Evolutionary conservation across 176 grass and related monocot species (phyloP).

Genomic region (Juncus inflexus): DNA sequence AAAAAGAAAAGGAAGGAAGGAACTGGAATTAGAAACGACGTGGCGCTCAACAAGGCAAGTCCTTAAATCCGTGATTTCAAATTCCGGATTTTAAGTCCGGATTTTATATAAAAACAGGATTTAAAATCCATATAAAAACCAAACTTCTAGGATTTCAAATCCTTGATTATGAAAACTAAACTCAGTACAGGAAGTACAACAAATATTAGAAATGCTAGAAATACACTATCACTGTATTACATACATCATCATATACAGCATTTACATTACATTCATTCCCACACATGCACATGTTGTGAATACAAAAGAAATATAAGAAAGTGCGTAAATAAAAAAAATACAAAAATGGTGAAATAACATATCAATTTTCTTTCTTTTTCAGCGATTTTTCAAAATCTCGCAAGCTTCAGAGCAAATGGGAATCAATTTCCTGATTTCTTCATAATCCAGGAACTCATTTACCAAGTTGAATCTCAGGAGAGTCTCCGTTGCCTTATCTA

Average conservation of each 20-base stretch:
- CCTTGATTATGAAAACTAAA: background rate
- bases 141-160: no score
- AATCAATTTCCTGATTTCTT: conserved; percentile 27
- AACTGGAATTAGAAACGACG: no score
- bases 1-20: no score
- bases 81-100: no score
- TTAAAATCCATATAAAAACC: no score
- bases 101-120: background rate
- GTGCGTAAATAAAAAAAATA: conserved; percentile 3
- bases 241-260: no score
- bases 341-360: background rate
- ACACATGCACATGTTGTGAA: no score
- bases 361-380: conserved; percentile 30
- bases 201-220: background rate
- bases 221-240: no score
- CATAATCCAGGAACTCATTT: conserved; percentile 36
- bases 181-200: background rate
- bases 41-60: no score
- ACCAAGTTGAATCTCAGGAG: conserved; percentile 60
- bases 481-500: conserved; percentile 80
- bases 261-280: no score
- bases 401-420: conserved; percentile 60
- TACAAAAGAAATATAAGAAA: no score
- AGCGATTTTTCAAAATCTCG: conserved; percentile 52
- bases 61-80: no score